Evolutionary conservation across 2,329 filamentous ascomycete species (phyloP), one percentile per base, ranked within the genome.

Genomic region (Trematosphaeria pertusa): DNA sequence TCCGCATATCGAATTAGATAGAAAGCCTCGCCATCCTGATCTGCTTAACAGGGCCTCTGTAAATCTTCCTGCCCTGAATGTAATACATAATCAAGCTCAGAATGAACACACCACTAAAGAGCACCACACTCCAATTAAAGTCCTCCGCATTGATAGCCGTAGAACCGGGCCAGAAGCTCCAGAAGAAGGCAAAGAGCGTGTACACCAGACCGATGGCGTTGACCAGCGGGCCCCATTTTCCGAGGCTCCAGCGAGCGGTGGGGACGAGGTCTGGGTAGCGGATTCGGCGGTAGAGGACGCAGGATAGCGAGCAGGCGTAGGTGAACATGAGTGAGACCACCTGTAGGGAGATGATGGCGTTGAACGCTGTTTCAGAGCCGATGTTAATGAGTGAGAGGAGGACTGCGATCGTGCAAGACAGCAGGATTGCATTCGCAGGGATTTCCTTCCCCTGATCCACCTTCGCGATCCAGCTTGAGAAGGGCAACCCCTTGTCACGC

Each of bases 381-480:
- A 74, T 69, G 55, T 74, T 73, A 66, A 74, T 74, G 33, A 67
- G 62, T 14, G 61, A 61, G n/a, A 75, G 63, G 36, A 72, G 52
- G 6, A 65, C 50, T 3, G 63, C 68, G 21, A 71, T 63, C 10
- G 43, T 40, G 15, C 50, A 56, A 4, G 62, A 63, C 32, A 66
- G 44, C 9, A 54, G 30, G 22, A 62, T 47, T 2, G 56, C 46
- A n/a, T 56, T 59, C 8, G 37, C 28, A 9, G 52, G 52, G 20
- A 58, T 48, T 12, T 56, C 47, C 37, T 32, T 49, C 9, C 30
- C 32, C 14, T 46, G 38, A 4, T 26, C 26, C 20, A 64, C 60
- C n/a, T 50, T 37, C 10, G 52, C 51, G 19, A 64, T 37, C 45
- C 48, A 59, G 2, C 26, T 37, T 4, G 35, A 32, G 32, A 55